Evolutionary conservation across 305 asterid species (phyloP), one percentile per base, ranked within the genome.

Genomic region (Fraxinus platypoda): DNA sequence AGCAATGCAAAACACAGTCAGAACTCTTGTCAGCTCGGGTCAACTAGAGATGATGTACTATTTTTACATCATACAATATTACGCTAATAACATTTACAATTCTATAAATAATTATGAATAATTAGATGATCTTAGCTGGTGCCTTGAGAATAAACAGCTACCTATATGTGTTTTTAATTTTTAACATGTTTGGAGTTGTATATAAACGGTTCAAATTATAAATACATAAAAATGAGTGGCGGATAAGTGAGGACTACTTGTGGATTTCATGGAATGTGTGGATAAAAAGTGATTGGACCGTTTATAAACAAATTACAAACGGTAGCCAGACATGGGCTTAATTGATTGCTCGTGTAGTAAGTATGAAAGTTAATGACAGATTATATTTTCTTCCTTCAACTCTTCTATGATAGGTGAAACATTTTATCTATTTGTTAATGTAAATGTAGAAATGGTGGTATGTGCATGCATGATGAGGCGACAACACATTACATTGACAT

Each of bases 391-490:
- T 85, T 75, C 49, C 25, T 33, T 21, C 52, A 37, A 52, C 41
- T 15, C 21, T 23, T 57, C 77, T 74, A 9, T 57, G 43, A 78
- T 64, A 68, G 82, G 81, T 82, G 77, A 52, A 77, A 2, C 26
- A 76, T 86, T 19, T 76, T 74, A 11, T 75, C 25, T 19, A 37
- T 68, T 64, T 64, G 23, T 30, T 15, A 9, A 6, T 73, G 49
- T 76, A 25, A 79, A 34, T 88, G 89, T 87, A 96, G 99, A 92
- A 96, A 96, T 80, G 99, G 99, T 59, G 99, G 99, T 64, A 88
- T 90, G 95, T 97, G 99, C 80, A 95, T 95, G 99, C 98, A 97
- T 76, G 99, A 97, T 78, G 99, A 97, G 89, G 99, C 99, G 26
- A 82, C 98, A 5, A 87, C 98, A 1, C 99, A 94, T 89, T 97